Base-by-base conservation (phyloP, 306 rosid species). In the Acacia melanoxylon region DNA sequence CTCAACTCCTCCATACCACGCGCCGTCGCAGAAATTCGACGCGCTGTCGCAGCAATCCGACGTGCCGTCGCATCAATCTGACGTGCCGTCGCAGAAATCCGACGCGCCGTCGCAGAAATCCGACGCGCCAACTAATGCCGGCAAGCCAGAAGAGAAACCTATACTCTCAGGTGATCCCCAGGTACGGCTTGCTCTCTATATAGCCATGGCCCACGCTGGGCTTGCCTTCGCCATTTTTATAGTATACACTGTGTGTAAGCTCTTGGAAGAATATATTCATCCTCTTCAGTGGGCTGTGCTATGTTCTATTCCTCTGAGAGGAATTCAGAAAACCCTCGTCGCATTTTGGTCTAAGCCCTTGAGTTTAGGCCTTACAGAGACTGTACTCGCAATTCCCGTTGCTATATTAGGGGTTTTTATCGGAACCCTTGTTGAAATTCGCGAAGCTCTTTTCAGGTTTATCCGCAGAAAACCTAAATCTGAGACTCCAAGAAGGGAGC, bases 181-280 rank as follows among this genome's bases (percentile, higher is more conserved):
- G 84, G 91, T 93, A 31, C 95, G 99, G 5, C 87, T 95, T 11
- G 97, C 99, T 15, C 80, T 95, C 22, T 95, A 90, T 89, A 90
- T 93, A 78, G 97, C 99, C 80, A 91, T 95, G 99, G 98, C 98
- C 1, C 99, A 95, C 31, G 96, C 96, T 9, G 97, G 97, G 40
- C 80, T 93, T 8, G 99, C 89, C 78, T 89, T 95, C 79, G 83
- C 96, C 40, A 93, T 95, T 45, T 90, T 95, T 83, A 79, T 89
- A 49, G 80, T 93, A 46, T 95, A 86, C 86, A 72, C 92, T 37
- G 89, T 91, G 14, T 77, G 89, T 7, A 94, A 91, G 84, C 92
- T 95, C 9, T 85, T 95, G 35, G 98, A 93, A n/a, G 88, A 74
- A 41, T 95, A 93, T 68, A 86, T 95, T 29, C 81, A 96, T 46